A percentile compares a stretch with the other conserved stretches of the same genome.
phyloP scores from a whole-genome alignment of 768 basidiomycete species.

The Termitomyces sp. region DNA sequence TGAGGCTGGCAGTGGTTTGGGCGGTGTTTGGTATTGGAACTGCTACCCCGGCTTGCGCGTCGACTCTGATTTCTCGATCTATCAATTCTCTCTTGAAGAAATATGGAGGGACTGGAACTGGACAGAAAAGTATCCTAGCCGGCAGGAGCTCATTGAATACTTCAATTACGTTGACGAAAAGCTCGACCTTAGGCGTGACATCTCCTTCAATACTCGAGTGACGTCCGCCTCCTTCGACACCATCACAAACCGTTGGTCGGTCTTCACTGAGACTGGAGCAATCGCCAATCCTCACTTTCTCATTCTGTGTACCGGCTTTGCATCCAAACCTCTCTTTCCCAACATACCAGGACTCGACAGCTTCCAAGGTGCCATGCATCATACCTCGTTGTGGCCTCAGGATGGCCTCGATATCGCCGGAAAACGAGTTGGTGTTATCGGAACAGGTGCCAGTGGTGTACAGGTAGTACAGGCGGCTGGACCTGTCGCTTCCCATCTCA shows the following conservation, averaged over 20 bases:
- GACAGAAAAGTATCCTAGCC: too few relatives aligned
- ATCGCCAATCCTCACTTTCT: constrained; percentile 16
- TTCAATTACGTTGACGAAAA: constrained; percentile 6
- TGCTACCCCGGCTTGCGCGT: constrained; percentile 22
- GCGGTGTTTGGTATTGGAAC: constrained; percentile 24
- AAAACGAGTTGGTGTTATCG: constrained; percentile 21
- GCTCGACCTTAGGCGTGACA: constrained; percentile 17
- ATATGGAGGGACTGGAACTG: too few relatives aligned
- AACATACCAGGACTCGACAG: constrained; percentile 14
- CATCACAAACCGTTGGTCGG: constrained; percentile 15
- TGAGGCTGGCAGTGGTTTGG: constrained; percentile 16
- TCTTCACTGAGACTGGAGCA: constrained; percentile 13
- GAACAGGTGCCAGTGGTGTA: constrained; percentile 21
- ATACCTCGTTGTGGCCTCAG: constrained; percentile 20
- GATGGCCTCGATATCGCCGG: constrained; percentile 14
- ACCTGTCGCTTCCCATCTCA: constrained; percentile 15
- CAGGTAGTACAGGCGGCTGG: constrained; percentile 21
- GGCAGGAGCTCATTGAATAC: too few relatives aligned
- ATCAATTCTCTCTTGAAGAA: too few relatives aligned
- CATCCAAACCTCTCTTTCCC: constrained; percentile 18
- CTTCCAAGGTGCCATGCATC: constrained; percentile 19
- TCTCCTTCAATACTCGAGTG: constrained; percentile 18
- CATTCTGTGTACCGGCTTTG: constrained; percentile 19
- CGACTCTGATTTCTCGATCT: constrained; percentile 3
- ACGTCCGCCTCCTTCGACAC: constrained; percentile 16